Base-by-base conservation (phyloP, 2,329 filamentous ascomycete genomes). In the Metarhizium brunneum region DNA sequence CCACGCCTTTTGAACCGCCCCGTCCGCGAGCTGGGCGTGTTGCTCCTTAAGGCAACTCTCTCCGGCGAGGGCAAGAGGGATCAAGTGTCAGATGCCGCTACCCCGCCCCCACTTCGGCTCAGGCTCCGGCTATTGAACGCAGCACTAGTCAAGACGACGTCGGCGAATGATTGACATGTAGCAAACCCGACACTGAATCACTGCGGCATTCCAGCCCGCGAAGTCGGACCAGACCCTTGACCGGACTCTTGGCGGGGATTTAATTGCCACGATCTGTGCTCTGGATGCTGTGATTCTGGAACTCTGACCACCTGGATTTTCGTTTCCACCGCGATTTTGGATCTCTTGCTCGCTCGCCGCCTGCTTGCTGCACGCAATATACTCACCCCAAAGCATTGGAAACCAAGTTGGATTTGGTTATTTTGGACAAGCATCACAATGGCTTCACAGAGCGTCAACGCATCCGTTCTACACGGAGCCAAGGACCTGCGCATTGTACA, bases 391-490 rank as follows among this genome's bases (percentile, higher is more conserved):
- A 20, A 18, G 42, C 43, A 6, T 14, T 43, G 11, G 45, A 43
- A 38, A 7, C 13, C 16, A 47, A 11, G 20, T 16, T 18, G 45
- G 25, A 48, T 30, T 30, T 30, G 11, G 30, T 14, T 6, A 16
- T 11, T 30, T 30, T 29, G 10, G 29, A 47, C 7, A 11, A 38
- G 1, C n/a, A 20, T 48, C 48, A 38, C 2, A 52, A 56, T 59
- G 55, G 49, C 57, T 10, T 49, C 38, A 13, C 49, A 47, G 4
- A 50, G 13, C 51, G 73, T 79, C 32, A 72, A 71, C 60, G 78
- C 79, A 18, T 82, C 80, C 18, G 78, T 83, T 55, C 73, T 82
- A n/a, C 73, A 80, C 59, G 79, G 75, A 16, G 73, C 72, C 50
- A 73, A 71, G 59, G 77, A 81, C 47, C 71, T 82, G 52, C 73